Percentiles rank a stretch among this genome's conserved stretches.
Evolutionary conservation across 192 early-diverging fungal species (phyloP).

Genomic region (Phycomyces nitens): DNA sequence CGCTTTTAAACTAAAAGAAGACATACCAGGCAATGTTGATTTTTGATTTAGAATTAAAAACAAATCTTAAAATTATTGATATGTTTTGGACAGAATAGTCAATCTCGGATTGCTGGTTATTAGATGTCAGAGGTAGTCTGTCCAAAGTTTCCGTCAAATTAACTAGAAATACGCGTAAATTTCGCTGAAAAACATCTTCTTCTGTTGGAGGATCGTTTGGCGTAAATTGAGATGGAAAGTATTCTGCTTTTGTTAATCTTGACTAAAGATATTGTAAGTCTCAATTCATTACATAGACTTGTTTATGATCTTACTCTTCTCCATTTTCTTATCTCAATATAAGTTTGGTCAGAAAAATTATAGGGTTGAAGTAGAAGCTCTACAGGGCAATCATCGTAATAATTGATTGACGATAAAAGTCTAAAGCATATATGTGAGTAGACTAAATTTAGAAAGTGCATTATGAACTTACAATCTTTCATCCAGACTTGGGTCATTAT

Average conservation of each 20-base stretch:
- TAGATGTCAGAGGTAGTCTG: slow-evolving; percentile 5
- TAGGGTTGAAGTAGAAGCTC: slow-evolving; percentile 5
- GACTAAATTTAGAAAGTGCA: not conserved
- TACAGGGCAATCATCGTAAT: slow-evolving; percentile 7
- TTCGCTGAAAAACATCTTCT: slow-evolving; percentile 10
- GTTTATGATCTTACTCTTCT: slow-evolving; percentile 12
- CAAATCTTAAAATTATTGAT: slow-evolving; percentile 12
- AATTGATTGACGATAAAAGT: slow-evolving; percentile 11
- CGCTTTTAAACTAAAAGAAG: slow-evolving; percentile 9
- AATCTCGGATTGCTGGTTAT: slow-evolving; percentile 8
- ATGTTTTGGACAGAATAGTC: slow-evolving; percentile 9
- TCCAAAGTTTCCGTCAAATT: slow-evolving; percentile 9
- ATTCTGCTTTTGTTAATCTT: slow-evolving; percentile 1
- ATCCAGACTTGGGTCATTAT: slow-evolving; percentile 5
- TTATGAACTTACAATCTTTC: slow-evolving; percentile 14
- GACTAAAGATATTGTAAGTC: slow-evolving; percentile 6
- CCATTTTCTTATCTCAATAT: slow-evolving; percentile 14
- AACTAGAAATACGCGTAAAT: slow-evolving; percentile 3
- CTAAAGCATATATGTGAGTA: slow-evolving; percentile 8
- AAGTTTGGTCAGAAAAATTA: slow-evolving; percentile 4
- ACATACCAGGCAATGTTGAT: slow-evolving; percentile 6
- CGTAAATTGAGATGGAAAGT: slow-evolving; percentile 4
- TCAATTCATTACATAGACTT: not conserved
- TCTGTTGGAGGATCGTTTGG: slow-evolving; percentile 9
- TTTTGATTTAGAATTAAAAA: slow-evolving; percentile 17